Conservation (phyloP, 1,139 yeast genomes). For the Geotrichum bryndzae region DNA sequence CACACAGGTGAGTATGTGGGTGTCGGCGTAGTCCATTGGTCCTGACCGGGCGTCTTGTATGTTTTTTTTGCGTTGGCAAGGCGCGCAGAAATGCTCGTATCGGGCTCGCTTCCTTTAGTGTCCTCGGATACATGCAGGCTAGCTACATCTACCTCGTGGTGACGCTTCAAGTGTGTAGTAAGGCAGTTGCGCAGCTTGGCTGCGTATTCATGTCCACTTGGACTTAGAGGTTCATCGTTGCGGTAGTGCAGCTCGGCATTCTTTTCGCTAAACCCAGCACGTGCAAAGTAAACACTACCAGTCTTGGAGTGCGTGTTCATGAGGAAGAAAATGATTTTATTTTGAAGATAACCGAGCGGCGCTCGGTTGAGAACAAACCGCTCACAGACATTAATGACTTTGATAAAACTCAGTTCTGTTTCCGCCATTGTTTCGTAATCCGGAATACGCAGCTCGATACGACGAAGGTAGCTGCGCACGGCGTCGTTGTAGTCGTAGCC, state of each 20-base stretch:
- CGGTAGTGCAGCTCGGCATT: slow-evolving; percentile 30
- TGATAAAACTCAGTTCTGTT: slow-evolving; percentile 60
- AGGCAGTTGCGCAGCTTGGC: slow-evolving; percentile 39
- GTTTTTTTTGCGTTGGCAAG: slow-evolving; percentile 16
- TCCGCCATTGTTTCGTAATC: slow-evolving; percentile 47
- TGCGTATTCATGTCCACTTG: slow-evolving; percentile 37
- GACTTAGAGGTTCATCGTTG: slow-evolving; percentile 36
- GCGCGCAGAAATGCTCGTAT: slow-evolving; percentile 5
- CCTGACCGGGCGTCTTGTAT: slow-evolving; percentile 12
- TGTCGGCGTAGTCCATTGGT: slow-evolving; percentile 19
- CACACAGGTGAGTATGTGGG: slow-evolving; percentile 16
- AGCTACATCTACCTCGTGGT: slow-evolving; percentile 11
- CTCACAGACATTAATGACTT: slow-evolving; percentile 86
- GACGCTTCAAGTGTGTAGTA: slow-evolving; percentile 34
- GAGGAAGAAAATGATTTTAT: slow-evolving; percentile 81
- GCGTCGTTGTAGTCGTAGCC: slow-evolving; percentile 56
- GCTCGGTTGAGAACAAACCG: slow-evolving; percentile 73
- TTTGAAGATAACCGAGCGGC: slow-evolving; percentile 79
- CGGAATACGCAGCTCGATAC: slow-evolving; percentile 42
- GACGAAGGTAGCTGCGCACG: slow-evolving; percentile 39
- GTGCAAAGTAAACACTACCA: slow-evolving; percentile 83
- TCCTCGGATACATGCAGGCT: not conserved
- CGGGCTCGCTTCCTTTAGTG: not conserved
- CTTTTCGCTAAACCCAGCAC: slow-evolving; percentile 40
- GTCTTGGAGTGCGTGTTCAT: slow-evolving; percentile 81